A percentile compares a stretch with the other conserved stretches of the same genome.
phyloP scores from a whole-genome alignment of 352 stramenopile genomes.

The Plasmopara viticola region DNA sequence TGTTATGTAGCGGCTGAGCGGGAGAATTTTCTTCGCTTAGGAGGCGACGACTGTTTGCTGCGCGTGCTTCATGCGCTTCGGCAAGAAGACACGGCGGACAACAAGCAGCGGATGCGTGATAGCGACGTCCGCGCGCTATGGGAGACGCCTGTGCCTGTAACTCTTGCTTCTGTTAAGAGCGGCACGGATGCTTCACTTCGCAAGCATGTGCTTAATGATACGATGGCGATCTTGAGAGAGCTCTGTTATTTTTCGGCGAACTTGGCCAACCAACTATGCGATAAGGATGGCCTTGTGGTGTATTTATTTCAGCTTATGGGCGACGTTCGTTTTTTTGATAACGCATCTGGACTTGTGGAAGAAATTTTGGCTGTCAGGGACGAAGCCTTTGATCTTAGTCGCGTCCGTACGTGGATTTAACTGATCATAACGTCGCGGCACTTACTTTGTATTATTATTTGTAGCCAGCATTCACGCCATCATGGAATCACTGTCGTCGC shows the following conservation, averaged over 20 bases:
- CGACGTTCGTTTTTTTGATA: conserved; percentile 88
- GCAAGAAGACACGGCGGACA: conserved; percentile 28
- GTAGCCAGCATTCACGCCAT: conserved; percentile 88
- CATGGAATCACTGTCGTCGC: conserved; percentile 82
- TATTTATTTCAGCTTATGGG: conserved; percentile 93
- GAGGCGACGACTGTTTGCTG: conserved; percentile 68
- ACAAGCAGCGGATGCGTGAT: conserved; percentile 5
- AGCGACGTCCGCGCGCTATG: conserved; percentile 53
- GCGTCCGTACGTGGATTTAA: conserved; percentile 45
- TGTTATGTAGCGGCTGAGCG: conserved; percentile 43
- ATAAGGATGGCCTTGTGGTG: conserved; percentile 84
- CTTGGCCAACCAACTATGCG: conserved; percentile 60
- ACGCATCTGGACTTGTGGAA: conserved; percentile 86
- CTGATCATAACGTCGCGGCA: not conserved
- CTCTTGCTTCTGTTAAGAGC: conserved; percentile 29
- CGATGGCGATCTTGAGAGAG: conserved; percentile 74
- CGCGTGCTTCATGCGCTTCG: conserved; percentile 65
- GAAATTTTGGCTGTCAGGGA: conserved; percentile 89
- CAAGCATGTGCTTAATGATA: conserved; percentile 60
- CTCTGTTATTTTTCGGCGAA: conserved; percentile 76
- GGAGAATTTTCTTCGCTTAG: conserved; percentile 62
- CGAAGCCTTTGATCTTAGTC: conserved; percentile 69
- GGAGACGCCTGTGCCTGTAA: conserved; percentile 35
- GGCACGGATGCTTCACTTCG: conserved; percentile 39
- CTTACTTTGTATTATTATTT: conserved; percentile 5